Percentiles rank a stretch among this genome's conserved stretches.
phyloP scores from a whole-genome alignment of 1,139 yeast genomes.

The Groenewaldozyma auringiensis region DNA sequence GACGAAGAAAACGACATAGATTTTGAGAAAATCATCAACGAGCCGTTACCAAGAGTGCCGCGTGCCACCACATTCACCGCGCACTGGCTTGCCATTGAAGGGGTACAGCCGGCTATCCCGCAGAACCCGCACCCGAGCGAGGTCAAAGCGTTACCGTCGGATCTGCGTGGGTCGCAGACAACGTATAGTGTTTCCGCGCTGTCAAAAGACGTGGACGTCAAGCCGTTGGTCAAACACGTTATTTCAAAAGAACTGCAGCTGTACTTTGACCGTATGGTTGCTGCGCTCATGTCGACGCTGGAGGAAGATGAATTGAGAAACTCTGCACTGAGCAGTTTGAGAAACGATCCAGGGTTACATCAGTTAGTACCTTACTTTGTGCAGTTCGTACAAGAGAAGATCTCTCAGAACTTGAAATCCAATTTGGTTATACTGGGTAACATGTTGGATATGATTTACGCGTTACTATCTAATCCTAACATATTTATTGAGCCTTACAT shows the following conservation, averaged over 20 bases:
- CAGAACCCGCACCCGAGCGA: constrained; percentile 81
- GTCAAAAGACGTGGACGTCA: constrained; percentile 60
- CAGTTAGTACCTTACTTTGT: constrained; percentile 94
- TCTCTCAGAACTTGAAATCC: constrained; percentile 70
- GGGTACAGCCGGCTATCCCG: constrained; percentile 96
- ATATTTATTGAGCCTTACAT: constrained; percentile 92
- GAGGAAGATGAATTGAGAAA: constrained; percentile 50
- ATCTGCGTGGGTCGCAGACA: constrained; percentile 36
- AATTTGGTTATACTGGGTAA: constrained; percentile 69
- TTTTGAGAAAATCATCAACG: constrained; percentile 86
- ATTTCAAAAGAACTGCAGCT: constrained; percentile 88
- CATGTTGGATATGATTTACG: constrained; percentile 83
- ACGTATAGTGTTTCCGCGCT: constrained; percentile 30
- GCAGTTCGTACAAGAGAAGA: constrained; percentile 92
- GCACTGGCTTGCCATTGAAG: constrained; percentile 98
- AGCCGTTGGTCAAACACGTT: constrained; percentile 94
- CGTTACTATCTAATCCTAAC: constrained; percentile 75
- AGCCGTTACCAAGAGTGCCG: constrained; percentile 93
- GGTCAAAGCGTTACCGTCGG: constrained; percentile 34
- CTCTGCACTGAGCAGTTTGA: constrained; percentile 77
- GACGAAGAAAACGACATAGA: constrained; percentile 89
- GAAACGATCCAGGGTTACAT: constrained; percentile 92
- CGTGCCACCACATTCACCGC: constrained; percentile 88
- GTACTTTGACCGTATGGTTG: constrained; percentile 85
- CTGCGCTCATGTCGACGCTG: constrained; percentile 48